Percentiles rank a stretch among this genome's conserved stretches.
These are phyloP conservation scores for Leucocoprinus gongylophorus DNA, from an alignment of 1,284 basidiomycete genomes.

Conservation along the genomic window DNA sequence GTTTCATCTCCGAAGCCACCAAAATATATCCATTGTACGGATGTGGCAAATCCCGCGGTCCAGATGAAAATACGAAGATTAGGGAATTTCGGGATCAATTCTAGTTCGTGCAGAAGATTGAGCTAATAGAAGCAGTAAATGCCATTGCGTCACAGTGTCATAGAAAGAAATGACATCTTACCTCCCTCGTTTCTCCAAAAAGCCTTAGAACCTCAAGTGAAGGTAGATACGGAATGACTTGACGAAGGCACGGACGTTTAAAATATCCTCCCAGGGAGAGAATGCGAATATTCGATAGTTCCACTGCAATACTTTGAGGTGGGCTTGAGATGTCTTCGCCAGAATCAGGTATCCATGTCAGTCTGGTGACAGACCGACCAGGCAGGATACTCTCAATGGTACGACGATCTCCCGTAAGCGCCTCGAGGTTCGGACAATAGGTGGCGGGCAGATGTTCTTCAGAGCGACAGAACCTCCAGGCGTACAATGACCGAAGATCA, in stretches of 20 bases:
- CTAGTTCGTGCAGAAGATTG: neutral
- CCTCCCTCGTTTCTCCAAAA: neutral
- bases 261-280: constrained; percentile 2
- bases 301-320: neutral
- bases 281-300: neutral
- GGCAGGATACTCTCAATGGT: constrained; percentile 4
- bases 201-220: constrained; percentile 2
- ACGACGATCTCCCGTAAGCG: neutral
- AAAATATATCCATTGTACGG: neutral
- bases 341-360: constrained; percentile 5
- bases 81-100: neutral
- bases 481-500: neutral
- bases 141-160: neutral
- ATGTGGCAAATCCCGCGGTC: constrained; percentile 3
- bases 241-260: neutral
- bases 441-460: neutral
- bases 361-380: neutral
- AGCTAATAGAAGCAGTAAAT: neutral
- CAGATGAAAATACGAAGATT: constrained; percentile 2
- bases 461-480: neutral
- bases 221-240: neutral
- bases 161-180: neutral
- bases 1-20: neutral
- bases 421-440: neutral
- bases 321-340: neutral